Base-by-base conservation (phyloP, 345 rosid genomes). In the Balakata baccata region DNA sequence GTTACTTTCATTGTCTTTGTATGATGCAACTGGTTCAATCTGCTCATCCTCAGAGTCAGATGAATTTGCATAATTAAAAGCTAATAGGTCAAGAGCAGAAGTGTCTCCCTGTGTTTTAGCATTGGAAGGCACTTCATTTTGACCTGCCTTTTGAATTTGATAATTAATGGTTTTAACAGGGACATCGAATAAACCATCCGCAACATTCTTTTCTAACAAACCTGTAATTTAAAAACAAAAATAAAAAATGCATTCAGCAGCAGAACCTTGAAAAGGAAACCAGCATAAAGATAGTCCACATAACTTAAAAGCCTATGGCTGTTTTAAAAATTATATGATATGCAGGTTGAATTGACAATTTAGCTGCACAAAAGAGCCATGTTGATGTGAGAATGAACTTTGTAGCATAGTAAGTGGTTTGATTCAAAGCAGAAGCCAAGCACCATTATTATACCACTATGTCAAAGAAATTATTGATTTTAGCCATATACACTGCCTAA, bases 1-100 rank as follows among this genome's bases (percentile, higher is more conserved):
- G 64, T 71, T 56, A 68, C 73, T 81, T 77, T 81, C 84, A 71
- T 74, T 83, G 45, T 34, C 74, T 60, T 29, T 65, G 69, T 64
- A 53, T 39, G 85, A 62, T 72, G 50, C 77, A 80, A 83, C 83
- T 16, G 71, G 77, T 71, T 82, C 86, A 66, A 49, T 71, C 66
- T 76, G 79, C 22, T 89, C 97, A 67, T 95, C 92, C 69, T 95
- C 99, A 8, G 98, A 92, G 73, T 92, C 99, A 1, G 99, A 92
- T 56, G 97, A 92, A 75, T 89, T 84, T 78, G 93, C 99, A 81
- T 95, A 95, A 51, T 84, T 82, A 76, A 83, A 81, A 84, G 93
- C 99, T 66, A 95, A 84, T 22, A 95, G 76, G 57, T 89, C 89
- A 71, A 95, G 98, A 41, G 97, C 94, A 72, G 89, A 90, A 65